These are phyloP conservation scores for Xerocomellus chrysenteron DNA, from an alignment of 768 basidiomycete species.

Conservation along the genomic window DNA sequence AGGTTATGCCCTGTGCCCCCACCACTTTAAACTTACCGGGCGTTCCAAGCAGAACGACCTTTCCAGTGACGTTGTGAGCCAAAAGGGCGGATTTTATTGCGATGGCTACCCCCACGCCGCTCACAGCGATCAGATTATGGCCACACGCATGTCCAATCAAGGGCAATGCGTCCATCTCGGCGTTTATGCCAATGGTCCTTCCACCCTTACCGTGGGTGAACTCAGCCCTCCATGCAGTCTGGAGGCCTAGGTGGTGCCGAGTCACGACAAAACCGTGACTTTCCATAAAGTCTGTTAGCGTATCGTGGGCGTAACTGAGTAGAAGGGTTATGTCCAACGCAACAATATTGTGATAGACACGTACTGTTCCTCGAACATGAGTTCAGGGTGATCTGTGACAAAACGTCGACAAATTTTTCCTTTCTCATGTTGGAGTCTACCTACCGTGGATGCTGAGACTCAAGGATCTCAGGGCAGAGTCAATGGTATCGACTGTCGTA, in stretches of 20 bases:
- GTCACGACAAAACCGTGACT: conserved; percentile 70
- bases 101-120: conserved; percentile 72
- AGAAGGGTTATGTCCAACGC: conserved; percentile 6
- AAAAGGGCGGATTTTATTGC: conserved; percentile 69
- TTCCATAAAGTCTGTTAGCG: conserved; percentile 65
- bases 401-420: conserved; percentile 7
- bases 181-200: conserved; percentile 72
- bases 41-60: conserved; percentile 72
- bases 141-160: conserved; percentile 68
- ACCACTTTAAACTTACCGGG: conserved; percentile 47
- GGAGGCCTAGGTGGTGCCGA: conserved; percentile 63
- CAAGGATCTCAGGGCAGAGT: conserved; percentile 54
- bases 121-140: conserved; percentile 80
- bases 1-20: not conserved
- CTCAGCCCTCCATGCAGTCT: conserved; percentile 79
- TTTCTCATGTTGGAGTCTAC: conserved; percentile 12
- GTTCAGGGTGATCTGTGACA: conserved; percentile 60
- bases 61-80: conserved; percentile 61
- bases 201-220: conserved; percentile 59
- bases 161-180: conserved; percentile 70
- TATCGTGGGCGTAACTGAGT: conserved; percentile 68
- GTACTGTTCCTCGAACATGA: conserved; percentile 64
- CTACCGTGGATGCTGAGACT: conserved; percentile 74
- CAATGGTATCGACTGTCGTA: conserved; percentile 48
- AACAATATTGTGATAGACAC: conserved; percentile 19